A percentile compares a stretch with the other conserved stretches of the same genome.
These are phyloP conservation scores for Xylaria digitata DNA, from an alignment of 2,329 filamentous ascomycete genomes.

Conservation along the genomic window DNA sequence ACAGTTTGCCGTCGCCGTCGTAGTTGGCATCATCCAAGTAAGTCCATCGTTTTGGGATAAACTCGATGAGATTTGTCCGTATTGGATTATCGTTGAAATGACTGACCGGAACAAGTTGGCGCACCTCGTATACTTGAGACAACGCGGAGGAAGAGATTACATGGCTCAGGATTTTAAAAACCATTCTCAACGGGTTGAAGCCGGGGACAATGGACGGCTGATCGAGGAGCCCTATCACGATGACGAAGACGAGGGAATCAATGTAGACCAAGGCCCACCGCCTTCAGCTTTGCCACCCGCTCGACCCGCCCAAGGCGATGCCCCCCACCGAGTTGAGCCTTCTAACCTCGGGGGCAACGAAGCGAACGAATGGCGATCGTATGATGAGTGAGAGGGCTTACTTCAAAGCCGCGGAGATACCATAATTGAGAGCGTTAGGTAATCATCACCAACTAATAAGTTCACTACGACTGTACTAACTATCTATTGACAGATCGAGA, in stretches of 20 bases:
- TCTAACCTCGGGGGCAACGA: conserved; percentile 35
- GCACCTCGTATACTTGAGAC: conserved; percentile 45
- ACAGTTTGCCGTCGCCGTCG: conserved; percentile 64
- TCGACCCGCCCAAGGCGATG: conserved; percentile 30
- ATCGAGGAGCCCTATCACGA: conserved; percentile 40
- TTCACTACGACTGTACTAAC: no score
- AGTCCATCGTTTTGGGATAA: conserved; percentile 37
- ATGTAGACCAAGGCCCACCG: conserved; percentile 14
- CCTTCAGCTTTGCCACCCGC: conserved; percentile 26
- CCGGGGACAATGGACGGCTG: conserved; percentile 33
- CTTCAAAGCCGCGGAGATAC: no score
- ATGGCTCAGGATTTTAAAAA: conserved; percentile 30
- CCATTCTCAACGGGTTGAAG: conserved; percentile 25
- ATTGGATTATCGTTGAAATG: neutral
- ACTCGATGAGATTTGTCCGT: neutral
- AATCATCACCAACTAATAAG: no score
- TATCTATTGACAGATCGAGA: no score
- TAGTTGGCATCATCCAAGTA: conserved; percentile 68
- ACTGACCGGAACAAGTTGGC: conserved; percentile 45
- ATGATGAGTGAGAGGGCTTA: neutral
- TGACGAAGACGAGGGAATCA: conserved; percentile 27
- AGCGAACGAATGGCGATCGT: conserved; percentile 36
- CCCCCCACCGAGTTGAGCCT: conserved; percentile 33
- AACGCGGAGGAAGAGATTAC: conserved; percentile 24
- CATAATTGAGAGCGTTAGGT: no score